These are phyloP conservation scores for Phytopythium delawarense DNA, from an alignment of 352 stramenopile genomes.

Conservation along the genomic window DNA sequence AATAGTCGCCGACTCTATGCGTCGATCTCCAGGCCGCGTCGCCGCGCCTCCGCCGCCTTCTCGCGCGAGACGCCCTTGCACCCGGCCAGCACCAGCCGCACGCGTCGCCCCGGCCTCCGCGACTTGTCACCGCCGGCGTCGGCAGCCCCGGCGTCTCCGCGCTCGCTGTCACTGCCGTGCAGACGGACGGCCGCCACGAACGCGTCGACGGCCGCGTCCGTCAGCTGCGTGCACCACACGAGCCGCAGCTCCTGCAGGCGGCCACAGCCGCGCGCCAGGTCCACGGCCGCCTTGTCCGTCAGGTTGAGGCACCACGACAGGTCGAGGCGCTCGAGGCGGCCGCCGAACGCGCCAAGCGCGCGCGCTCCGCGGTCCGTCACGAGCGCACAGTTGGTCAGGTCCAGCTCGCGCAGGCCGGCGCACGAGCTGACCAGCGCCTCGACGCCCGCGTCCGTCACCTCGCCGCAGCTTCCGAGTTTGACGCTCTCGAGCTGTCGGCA, in stretches of 20 bases:
- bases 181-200: constrained; percentile 26
- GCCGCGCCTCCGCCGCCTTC: constrained; percentile 29
- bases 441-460: constrained; percentile 76
- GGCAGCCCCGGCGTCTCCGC: not conserved
- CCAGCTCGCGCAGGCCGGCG: constrained; percentile 40
- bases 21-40: constrained; percentile 26
- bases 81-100: constrained; percentile 59
- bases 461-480: constrained; percentile 69
- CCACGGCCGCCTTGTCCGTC: constrained; percentile 77
- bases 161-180: constrained; percentile 2
- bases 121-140: not conserved
- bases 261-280: constrained; percentile 59
- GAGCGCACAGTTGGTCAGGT: constrained; percentile 80
- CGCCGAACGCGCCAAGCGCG: constrained; percentile 43
- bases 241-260: constrained; percentile 59
- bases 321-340: constrained; percentile 62
- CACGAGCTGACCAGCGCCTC: constrained; percentile 59
- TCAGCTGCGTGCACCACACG: constrained; percentile 85
- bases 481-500: constrained; percentile 64
- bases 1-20: not conserved
- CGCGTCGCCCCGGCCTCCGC: not conserved
- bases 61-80: constrained; percentile 56
- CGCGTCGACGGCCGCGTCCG: constrained; percentile 53
- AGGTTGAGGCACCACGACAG: constrained; percentile 89
- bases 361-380: constrained; percentile 70